phyloP scores from a whole-genome alignment of 805 yeast species.

The Zygosaccharomyces bailii region DNA sequence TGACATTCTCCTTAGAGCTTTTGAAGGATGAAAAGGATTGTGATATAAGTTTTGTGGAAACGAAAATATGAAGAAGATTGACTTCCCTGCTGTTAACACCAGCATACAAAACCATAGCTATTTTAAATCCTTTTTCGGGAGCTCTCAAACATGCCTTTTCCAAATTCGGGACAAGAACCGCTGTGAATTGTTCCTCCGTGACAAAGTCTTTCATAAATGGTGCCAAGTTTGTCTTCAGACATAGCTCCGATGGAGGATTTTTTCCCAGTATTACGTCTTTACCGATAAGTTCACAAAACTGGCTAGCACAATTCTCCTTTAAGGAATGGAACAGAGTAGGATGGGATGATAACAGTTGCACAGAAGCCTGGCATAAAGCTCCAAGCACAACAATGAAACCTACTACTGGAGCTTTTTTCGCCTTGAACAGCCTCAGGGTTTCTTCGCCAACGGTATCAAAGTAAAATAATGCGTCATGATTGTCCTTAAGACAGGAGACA shows the following conservation, averaged over 20 bases:
- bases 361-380: constrained; percentile 34
- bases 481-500: constrained; percentile 17
- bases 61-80: constrained; percentile 42
- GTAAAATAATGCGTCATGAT: constrained; percentile 12
- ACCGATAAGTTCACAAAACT: constrained; percentile 31
- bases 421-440: constrained; percentile 14
- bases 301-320: constrained; percentile 20
- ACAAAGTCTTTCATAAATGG: constrained; percentile 45
- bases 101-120: constrained; percentile 48
- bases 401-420: constrained; percentile 33
- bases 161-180: constrained; percentile 52
- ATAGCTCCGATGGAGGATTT: constrained; percentile 39
- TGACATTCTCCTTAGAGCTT: constrained; percentile 65
- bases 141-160: constrained; percentile 76
- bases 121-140: constrained; percentile 63
- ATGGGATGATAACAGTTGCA: constrained; percentile 22
- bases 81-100: constrained; percentile 34
- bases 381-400: constrained; percentile 39
- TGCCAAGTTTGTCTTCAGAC: constrained; percentile 43
- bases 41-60: constrained; percentile 46
- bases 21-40: constrained; percentile 57
- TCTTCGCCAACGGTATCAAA: constrained; percentile 13
- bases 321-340: constrained; percentile 24
- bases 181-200: constrained; percentile 38
- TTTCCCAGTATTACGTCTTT: constrained; percentile 48